Base-by-base conservation (phyloP, 1,284 basidiomycete genomes). In the Coniophora puteana region DNA sequence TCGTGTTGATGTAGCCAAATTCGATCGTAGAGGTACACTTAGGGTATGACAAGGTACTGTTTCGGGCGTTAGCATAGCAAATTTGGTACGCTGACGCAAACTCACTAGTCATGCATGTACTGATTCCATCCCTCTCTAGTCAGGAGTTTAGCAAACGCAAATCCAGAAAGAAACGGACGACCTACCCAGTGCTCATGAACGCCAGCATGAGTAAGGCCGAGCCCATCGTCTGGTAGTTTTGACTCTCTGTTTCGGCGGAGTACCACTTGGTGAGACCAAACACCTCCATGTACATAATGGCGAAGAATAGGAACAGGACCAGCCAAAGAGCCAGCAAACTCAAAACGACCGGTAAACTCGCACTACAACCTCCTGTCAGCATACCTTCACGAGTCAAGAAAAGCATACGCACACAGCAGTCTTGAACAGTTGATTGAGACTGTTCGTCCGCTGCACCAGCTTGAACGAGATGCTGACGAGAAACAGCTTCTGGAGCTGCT, bases 401-500 rank as follows among this genome's bases (percentile, higher is more conserved):
- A 33, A 3, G 16, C 6, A 22, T 6, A 72, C 90, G 50, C 68
- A 93, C 89, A 91, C 77, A 2, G 92, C 90, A 6, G 93, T 97
- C 67, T 97, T 97, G 78, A 98, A 98, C 14, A 99, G 72, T 65
- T 96, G 92, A 55, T 98, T 98, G 45, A 99, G 71, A 48, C 81
- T 83, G 55, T 93, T 86, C 46, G 85, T 88, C 38, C 89, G 78
- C 59, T 97, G 92, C 1, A 97, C 90, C 17, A 99, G 76, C 66
- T 99, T 99, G 73, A 98, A 86, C 0, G 91, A 84, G 38, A 97
- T 89, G 49, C 84, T 85, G 48, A 95, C 92, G 32, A 99, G 73
- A 67, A 99, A 98, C 10, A 98, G 73, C 66, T 97, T 98, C 59
- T 97, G 92, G 1, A 97, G 70, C 56, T 97, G 91, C 43, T 80